Base-by-base conservation (phyloP, 2,329 filamentous ascomycete genomes). In the Microdochium trichocladiopsis region DNA sequence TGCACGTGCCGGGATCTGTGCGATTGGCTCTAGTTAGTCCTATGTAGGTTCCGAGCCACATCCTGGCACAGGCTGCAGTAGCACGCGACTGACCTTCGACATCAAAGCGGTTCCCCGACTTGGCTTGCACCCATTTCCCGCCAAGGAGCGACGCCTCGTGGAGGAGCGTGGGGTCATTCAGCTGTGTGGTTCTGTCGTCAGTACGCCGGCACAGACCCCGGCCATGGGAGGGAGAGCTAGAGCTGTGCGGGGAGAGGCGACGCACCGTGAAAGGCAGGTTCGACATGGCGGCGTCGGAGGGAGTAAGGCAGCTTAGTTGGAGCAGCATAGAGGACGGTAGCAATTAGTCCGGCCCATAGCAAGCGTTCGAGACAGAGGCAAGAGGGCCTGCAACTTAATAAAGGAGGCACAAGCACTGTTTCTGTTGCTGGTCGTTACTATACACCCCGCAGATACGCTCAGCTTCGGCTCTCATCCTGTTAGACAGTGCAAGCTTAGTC, bases 101-200 rank as follows among this genome's bases (percentile, higher is more conserved):
- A 18, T 50, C 48, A 36, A 50, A 50, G 24, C 48, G 48, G n/a
- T 50, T 36, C 25, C 48, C 48, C n/a, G 16, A 16, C 11, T 37
- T 50, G 11, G 48, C 23, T 31, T 50, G 24, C 24, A 50, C 48
- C 48, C 48, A 50, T 36, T 50, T 36, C n/a, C 33, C 28, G n/a
- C 48, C 48, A 31, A 50, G 24, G 24, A 33, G 33, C n/a, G 48
- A 50, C 24, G 25, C 48, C 16, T 31, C 25, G 28, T 50, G 48
- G 14, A 50, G 28, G 12, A 50, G 48, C 5, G 25, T 33, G 16
- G 48, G 48, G 24, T 50, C 48, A 21, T 31, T 31, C n/a, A 50
- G 48, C 48, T 50, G 47, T n/a, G 24, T n/a, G 47, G 24, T 47
- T 23, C 21, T n/a, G 11, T 49, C 21, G 47, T n/a, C 47, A 49